Conservation (phyloP, 2,329 filamentous ascomycete genomes). For the Thielaviopsis ethacetica region DNA sequence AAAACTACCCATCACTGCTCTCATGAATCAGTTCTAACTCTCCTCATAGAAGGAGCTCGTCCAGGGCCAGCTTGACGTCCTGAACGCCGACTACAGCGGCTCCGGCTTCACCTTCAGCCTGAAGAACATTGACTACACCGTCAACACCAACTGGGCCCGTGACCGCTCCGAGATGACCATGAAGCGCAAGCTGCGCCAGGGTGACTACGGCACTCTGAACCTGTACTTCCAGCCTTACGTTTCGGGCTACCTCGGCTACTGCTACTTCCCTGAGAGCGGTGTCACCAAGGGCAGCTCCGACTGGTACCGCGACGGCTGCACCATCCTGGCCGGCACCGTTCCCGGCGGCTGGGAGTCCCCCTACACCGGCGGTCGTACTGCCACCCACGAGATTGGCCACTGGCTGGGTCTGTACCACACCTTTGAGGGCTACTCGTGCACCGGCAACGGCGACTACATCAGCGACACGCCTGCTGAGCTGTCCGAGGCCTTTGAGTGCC, state of each 20-base stretch:
- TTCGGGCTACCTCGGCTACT: conserved; percentile 26
- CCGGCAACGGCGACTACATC: conserved; percentile 22
- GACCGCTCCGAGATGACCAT: conserved; percentile 25
- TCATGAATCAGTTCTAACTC: neutral
- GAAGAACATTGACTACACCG: conserved; percentile 25
- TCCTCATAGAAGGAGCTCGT: conserved; percentile 20
- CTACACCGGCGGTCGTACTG: conserved; percentile 20
- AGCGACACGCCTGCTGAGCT: conserved; percentile 25
- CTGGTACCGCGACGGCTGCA: conserved; percentile 25
- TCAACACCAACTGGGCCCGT: conserved; percentile 30
- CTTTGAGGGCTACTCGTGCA: conserved; percentile 25
- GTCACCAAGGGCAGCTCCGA: conserved; percentile 18
- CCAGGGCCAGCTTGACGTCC: conserved; percentile 24
- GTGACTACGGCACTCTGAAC: conserved; percentile 24
- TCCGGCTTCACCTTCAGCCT: conserved; percentile 29
- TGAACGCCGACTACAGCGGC: conserved; percentile 28
- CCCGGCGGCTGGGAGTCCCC: conserved; percentile 22
- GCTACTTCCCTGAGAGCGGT: conserved; percentile 26
- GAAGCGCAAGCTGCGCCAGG: conserved; percentile 29
- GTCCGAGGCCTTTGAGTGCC: conserved; percentile 21
- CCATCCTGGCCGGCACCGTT: conserved; percentile 21
- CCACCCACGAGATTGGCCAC: conserved; percentile 29
- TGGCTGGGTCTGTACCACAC: conserved; percentile 33
- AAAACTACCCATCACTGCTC: neutral
- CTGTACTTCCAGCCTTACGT: conserved; percentile 23